Base-by-base conservation (phyloP, 805 yeast species). In the Komagataella pseudopastoris region DNA sequence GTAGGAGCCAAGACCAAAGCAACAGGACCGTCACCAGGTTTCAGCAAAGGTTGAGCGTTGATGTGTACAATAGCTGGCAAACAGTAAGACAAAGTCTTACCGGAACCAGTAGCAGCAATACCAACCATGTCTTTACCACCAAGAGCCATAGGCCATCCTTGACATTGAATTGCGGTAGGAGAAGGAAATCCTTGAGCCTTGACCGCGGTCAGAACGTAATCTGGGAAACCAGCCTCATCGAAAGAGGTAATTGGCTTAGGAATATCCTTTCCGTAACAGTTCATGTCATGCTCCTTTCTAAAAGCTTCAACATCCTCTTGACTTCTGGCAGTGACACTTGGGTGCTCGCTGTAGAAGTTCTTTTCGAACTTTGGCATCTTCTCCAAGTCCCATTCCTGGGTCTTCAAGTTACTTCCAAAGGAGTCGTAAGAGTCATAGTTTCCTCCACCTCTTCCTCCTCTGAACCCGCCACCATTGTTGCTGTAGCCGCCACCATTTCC, bases 61-160 rank as follows among this genome's bases (percentile, higher is more conserved):
- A 90, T 91, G 72, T 91, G 99, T 53, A 91, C 96, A 66, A 93
- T 93, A 58, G 93, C 85, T 58, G 99, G 99, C 65, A 93, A 77
- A 76, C 96, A 88, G 77, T 91, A 93, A 46, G 97, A 88, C 62
- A 93, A 77, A 56, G 99, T 93, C 77, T 93, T 93, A 78, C 99
- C 99, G 52, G 97, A 90, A 72, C 99, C 99, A 59, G 99, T 93
- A 60, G 96, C 85, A 53, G 99, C 98, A 68, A 93, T 85, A 78
- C 99, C 99, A 71, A 93, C 87, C 91, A 93, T 85, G 69, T 93
- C 98, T 74, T 98, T 88, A 76, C 99, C 99, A 61, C 91, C 82
- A 54, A 90, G 76, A 64, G 99, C 99, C 99, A 93, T 93, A 57
- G 99, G 99, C 99, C 99, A 93, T 75, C 99, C 99, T 76, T 93